Conservation (phyloP, 176 grass and related monocot genomes). For the Oryza meridionalis region DNA sequence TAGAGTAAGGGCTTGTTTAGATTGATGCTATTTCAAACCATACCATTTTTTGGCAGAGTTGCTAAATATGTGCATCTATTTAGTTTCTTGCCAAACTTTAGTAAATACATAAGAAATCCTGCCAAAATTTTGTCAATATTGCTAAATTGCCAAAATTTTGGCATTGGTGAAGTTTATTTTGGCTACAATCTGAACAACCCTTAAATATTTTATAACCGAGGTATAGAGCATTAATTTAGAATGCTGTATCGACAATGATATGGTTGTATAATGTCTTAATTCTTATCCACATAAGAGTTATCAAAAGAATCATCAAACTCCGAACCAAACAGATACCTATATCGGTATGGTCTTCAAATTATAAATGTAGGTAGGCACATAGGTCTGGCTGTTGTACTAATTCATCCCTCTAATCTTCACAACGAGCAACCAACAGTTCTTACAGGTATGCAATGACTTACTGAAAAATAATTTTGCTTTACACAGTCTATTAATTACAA, state of each 20-base stretch:
- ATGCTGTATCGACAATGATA: slow-evolving; percentile 9
- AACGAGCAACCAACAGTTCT: background rate
- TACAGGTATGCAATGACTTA: background rate
- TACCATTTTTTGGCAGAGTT: no score
- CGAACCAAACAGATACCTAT: background rate
- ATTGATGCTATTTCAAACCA: no score
- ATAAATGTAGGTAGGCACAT: background rate
- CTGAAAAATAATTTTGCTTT: background rate
- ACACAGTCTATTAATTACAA: background rate
- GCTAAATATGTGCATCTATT: no score
- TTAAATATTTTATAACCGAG: background rate
- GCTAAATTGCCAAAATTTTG: no score
- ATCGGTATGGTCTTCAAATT: slow-evolving; percentile 12
- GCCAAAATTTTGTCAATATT: no score
- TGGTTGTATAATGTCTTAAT: background rate
- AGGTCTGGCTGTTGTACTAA: background rate
- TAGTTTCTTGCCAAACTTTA: no score
- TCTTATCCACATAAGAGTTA: background rate
- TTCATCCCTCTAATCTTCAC: background rate
- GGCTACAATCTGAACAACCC: no score
- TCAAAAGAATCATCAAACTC: background rate
- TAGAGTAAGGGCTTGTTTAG: background rate
- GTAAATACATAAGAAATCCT: no score
- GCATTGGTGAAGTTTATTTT: no score
- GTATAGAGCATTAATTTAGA: background rate